Conservation (phyloP, 176 grass and related monocot species). For the Otatea glauca region DNA sequence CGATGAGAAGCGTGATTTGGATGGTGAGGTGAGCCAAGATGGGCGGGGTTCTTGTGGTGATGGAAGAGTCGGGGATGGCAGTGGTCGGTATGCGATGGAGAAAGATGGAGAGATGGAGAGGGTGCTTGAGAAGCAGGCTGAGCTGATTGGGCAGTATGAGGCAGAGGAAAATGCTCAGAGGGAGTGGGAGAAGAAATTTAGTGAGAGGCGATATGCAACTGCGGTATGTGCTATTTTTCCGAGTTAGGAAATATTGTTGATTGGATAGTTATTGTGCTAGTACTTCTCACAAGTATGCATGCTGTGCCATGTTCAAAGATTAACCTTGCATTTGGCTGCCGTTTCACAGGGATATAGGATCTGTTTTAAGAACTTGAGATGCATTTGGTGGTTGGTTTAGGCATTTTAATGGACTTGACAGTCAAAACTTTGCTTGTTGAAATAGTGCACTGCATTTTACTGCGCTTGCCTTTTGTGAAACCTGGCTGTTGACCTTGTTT, state of each 20-base stretch:
- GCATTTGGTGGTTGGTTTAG: background rate
- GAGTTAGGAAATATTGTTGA: background rate
- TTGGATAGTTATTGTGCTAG: background rate
- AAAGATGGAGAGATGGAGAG: conserved; percentile 85
- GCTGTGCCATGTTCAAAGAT: background rate
- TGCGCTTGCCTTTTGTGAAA: background rate
- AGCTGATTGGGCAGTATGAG: conserved; percentile 77
- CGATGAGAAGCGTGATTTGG: conserved; percentile 53
- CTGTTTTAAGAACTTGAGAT: background rate
- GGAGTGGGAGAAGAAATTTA: conserved; percentile 96
- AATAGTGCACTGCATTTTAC: background rate
- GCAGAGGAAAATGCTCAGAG: conserved; percentile 91
- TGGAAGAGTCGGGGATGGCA: conserved; percentile 7
- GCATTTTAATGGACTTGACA: background rate
- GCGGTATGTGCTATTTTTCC: conserved; percentile 45
- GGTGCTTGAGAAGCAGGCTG: conserved; percentile 81
- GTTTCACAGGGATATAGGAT: background rate
- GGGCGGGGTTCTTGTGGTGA: conserved; percentile 33
- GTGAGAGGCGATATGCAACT: conserved; percentile 33
- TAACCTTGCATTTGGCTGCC: background rate
- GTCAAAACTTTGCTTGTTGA: background rate
- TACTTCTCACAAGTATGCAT: background rate
- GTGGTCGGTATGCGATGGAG: conserved; percentile 1
- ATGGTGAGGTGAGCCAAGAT: conserved; percentile 51
- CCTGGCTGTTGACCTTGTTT: conserved; percentile 8